Percentiles rank a stretch among this genome's conserved stretches.
phyloP scores from a whole-genome alignment of 2,329 filamentous ascomycete genomes.

The Venturia carpophila region DNA sequence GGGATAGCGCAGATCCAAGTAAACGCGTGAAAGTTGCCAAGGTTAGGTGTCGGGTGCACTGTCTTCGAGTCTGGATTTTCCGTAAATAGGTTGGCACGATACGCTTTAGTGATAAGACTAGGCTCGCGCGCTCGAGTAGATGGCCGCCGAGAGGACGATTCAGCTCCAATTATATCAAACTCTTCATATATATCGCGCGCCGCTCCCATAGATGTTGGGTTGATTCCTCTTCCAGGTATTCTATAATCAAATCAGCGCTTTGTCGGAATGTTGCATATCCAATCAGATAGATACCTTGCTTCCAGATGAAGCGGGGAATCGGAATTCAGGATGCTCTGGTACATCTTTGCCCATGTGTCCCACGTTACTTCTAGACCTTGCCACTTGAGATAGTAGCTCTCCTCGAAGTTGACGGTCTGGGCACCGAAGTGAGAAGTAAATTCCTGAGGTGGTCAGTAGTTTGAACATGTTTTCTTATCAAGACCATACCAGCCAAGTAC shows the following conservation, averaged over 20 bases:
- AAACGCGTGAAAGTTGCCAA: slow-evolving; percentile 6
- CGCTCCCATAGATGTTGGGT: not conserved
- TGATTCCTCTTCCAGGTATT: not conserved
- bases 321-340: not conserved
- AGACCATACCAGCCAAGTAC: not conserved
- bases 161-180: not conserved
- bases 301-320: not conserved
- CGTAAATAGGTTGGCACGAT: not conserved
- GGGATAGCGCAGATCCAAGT: slow-evolving; percentile 8
- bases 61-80: not conserved
- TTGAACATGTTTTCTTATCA: too few species aligned
- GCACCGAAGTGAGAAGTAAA: slow-evolving; percentile 1
- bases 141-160: not conserved
- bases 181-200: not conserved
- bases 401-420: not conserved
- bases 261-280: too few species aligned
- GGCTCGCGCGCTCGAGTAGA: not conserved
- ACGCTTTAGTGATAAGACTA: not conserved
- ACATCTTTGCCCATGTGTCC: not conserved
- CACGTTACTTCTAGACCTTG: not conserved
- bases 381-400: not conserved
- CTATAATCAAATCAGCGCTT: not conserved
- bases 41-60: not conserved
- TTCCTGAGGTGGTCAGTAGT: not conserved
- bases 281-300: not conserved